phyloP scores from a whole-genome alignment of 1,284 basidiomycete species.

The Sporisorium scitamineum region DNA sequence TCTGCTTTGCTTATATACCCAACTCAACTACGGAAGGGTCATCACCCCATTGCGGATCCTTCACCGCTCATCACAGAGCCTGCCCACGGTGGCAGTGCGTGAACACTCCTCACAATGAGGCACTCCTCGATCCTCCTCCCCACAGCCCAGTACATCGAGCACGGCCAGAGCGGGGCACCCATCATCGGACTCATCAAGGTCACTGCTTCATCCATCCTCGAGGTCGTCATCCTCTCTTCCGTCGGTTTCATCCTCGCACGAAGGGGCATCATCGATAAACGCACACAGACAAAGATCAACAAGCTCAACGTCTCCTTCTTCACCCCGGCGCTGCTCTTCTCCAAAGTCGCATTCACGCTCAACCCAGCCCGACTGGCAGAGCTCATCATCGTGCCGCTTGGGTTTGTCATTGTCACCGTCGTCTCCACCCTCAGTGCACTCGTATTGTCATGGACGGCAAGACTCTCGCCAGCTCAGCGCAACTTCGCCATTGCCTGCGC shows the following conservation, averaged over 20 bases:
- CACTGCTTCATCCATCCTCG: conserved; percentile 77
- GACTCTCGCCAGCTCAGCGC: conserved; percentile 68
- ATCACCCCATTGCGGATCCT: not conserved
- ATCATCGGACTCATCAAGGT: conserved; percentile 58
- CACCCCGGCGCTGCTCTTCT: conserved; percentile 90
- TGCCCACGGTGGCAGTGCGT: not conserved
- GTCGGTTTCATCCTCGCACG: conserved; percentile 86
- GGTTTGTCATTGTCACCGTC: conserved; percentile 75
- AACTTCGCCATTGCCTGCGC: conserved; percentile 70
- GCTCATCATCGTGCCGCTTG: conserved; percentile 90
- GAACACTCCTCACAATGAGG: conserved; percentile 20
- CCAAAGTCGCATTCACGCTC: conserved; percentile 84
- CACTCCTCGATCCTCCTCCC: conserved; percentile 36
- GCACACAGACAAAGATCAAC: conserved; percentile 78
- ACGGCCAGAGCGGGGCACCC: conserved; percentile 48
- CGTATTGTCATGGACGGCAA: conserved; percentile 61
- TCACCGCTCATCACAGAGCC: not conserved
- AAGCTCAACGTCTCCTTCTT: conserved; percentile 85
- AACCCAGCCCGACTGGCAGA: conserved; percentile 81
- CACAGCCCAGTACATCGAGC: conserved; percentile 41
- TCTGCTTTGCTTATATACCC: no score
- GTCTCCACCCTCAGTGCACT: conserved; percentile 68
- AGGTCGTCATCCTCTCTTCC: conserved; percentile 87
- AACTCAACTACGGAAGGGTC: no score
- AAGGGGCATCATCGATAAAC: conserved; percentile 85